Percentiles rank a stretch among this genome's conserved stretches.
Conservation (phyloP, 192 early-diverging fungal genomes). For the Rhizophagus sp. region DNA sequence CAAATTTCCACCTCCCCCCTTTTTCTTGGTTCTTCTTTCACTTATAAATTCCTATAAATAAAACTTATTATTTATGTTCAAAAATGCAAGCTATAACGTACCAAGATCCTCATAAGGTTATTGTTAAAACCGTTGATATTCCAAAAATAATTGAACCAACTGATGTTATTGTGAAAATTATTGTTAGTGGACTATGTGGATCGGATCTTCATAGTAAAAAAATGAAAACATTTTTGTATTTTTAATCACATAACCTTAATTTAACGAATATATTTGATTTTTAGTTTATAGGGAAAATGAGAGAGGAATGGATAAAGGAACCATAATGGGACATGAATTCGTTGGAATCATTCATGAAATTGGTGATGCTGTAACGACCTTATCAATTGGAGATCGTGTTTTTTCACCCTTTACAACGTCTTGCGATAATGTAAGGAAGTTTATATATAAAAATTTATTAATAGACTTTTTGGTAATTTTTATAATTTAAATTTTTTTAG, state of each 20-base stretch:
- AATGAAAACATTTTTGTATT: no score
- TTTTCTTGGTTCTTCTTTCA: background rate
- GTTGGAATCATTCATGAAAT: constrained; percentile 47
- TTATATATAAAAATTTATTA: background rate
- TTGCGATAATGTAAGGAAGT: constrained; percentile 25
- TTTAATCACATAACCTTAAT: no score
- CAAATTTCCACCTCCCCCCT: no score
- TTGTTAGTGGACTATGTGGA: constrained; percentile 49
- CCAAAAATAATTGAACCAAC: constrained; percentile 40
- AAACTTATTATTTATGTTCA: background rate
- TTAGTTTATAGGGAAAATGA: constrained; percentile 43
- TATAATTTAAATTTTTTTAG: background rate
- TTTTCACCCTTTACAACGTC: constrained; percentile 50
- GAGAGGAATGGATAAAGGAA: constrained; percentile 42
- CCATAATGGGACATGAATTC: constrained; percentile 58
- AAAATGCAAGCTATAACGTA: constrained; percentile 52
- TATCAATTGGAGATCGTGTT: constrained; percentile 47
- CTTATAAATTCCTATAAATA: background rate
- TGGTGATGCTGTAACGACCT: constrained; percentile 36
- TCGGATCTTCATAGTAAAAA: constrained; percentile 43
- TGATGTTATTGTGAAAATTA: constrained; percentile 54
- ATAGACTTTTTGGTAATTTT: background rate
- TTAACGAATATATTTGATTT: background rate
- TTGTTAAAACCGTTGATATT: constrained; percentile 35
- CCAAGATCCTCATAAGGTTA: constrained; percentile 43